phyloP scores from a whole-genome alignment of 148 eudicot species.

The Silene uniflora region DNA sequence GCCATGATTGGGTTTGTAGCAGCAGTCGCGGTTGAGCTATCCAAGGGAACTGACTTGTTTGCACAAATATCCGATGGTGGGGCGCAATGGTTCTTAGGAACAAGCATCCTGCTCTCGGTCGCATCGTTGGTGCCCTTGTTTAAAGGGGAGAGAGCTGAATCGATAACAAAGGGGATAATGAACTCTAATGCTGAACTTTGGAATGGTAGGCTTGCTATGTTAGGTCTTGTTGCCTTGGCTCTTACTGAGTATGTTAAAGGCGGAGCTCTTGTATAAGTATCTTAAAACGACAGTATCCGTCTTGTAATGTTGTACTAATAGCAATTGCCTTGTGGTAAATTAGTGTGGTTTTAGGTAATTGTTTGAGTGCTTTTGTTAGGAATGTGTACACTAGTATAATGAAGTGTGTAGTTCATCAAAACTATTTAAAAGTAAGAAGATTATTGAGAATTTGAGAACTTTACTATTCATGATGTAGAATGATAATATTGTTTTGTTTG shows the following conservation, averaged over 20 bases:
- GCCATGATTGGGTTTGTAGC: constrained; percentile 89
- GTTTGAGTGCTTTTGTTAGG: no score
- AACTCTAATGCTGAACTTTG: constrained; percentile 67
- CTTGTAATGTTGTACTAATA: no score
- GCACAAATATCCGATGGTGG: constrained; percentile 69
- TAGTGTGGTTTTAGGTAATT: no score
- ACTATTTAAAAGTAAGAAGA: no score
- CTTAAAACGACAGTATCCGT: no score
- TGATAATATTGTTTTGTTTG: no score
- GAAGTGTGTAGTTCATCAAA: no score
- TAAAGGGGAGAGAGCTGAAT: constrained; percentile 46
- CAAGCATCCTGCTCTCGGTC: constrained; percentile 43
- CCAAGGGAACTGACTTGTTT: constrained; percentile 59
- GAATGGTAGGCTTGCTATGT: constrained; percentile 87
- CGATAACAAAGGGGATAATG: constrained; percentile 42
- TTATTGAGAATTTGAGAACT: no score
- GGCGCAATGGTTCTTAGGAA: constrained; percentile 58
- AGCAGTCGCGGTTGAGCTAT: constrained; percentile 58
- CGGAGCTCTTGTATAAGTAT: constrained; percentile 47
- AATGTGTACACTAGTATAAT: no score
- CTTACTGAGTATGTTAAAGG: constrained; percentile 67
- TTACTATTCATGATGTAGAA: no score
- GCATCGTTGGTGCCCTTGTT: constrained; percentile 66
- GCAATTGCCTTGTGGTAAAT: no score
- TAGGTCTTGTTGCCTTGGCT: constrained; percentile 79